Percentiles rank a stretch among this genome's conserved stretches.
These are phyloP conservation scores for Apodospora peruviana DNA, from an alignment of 495 filamentous ascomycete genomes.

Conservation along the genomic window DNA sequence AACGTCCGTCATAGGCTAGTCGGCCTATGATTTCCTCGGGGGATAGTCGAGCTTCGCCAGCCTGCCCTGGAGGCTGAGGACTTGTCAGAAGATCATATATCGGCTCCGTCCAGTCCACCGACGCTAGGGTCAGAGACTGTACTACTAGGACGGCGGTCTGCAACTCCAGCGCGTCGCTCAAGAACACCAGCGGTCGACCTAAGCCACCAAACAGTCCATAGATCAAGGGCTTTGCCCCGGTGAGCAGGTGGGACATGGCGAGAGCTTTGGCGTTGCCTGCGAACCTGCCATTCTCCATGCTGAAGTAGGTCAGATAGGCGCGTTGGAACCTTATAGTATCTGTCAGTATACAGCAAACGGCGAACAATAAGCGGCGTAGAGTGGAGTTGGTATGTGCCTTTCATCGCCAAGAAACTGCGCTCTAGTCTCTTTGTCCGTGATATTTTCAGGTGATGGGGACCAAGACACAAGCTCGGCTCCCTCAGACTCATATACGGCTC, in stretches of 20 bases:
- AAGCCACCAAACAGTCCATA: slow-evolving; percentile 22
- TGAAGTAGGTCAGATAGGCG: slow-evolving; percentile 29
- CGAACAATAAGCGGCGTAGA: background rate
- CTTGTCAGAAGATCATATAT: slow-evolving; percentile 18
- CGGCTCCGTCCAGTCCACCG: slow-evolving; percentile 19
- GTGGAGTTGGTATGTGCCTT: slow-evolving; percentile 5
- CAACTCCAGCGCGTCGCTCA: slow-evolving; percentile 25
- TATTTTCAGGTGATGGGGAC: slow-evolving; percentile 19
- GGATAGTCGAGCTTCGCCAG: background rate
- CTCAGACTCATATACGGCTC: slow-evolving; percentile 13
- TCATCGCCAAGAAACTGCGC: slow-evolving; percentile 17
- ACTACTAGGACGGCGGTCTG: slow-evolving; percentile 19
- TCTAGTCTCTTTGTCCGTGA: slow-evolving; percentile 11
- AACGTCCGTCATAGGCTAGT: slow-evolving; percentile 20
- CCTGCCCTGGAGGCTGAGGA: slow-evolving; percentile 8
- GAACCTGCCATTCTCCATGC: slow-evolving; percentile 21
- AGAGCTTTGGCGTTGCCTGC: slow-evolving; percentile 16
- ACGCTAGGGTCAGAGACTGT: slow-evolving; percentile 18
- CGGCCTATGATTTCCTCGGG: slow-evolving; percentile 19
- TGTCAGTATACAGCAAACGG: background rate
- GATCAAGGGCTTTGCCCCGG: slow-evolving; percentile 15
- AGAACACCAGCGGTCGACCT: slow-evolving; percentile 19
- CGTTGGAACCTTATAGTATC: slow-evolving; percentile 20
- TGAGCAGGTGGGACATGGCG: slow-evolving; percentile 18
- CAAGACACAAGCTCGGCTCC: slow-evolving; percentile 12